A percentile compares a stretch with the other conserved stretches of the same genome.
Evolutionary conservation across 2,329 filamentous ascomycete genomes (phyloP).

Genomic region (Xylariaceae sp.): DNA sequence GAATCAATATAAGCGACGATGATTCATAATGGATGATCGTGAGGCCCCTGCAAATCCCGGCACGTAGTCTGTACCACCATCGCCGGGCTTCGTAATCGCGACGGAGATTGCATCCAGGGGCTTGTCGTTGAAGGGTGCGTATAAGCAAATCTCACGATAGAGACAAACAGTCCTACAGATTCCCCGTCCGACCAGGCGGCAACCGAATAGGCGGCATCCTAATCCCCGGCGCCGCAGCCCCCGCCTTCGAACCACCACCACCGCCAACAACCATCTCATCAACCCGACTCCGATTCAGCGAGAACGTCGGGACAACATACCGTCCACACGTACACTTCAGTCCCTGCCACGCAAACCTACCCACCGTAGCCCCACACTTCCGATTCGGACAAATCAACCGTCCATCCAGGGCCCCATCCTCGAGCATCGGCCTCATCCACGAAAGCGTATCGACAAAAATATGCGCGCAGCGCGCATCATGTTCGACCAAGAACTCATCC

Average conservation of each 20-base stretch:
- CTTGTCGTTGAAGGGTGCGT: too few species aligned
- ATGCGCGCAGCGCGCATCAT: conserved; percentile 65
- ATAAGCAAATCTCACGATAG: neutral
- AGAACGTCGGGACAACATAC: conserved; percentile 90
- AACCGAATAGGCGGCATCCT: conserved; percentile 43
- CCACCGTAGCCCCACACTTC: conserved; percentile 76
- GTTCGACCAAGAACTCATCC: conserved; percentile 59
- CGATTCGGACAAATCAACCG: conserved; percentile 74
- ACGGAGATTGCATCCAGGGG: too few species aligned
- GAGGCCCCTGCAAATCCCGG: conserved; percentile 6
- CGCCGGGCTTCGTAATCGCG: neutral
- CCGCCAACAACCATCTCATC: conserved; percentile 53
- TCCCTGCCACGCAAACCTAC: conserved; percentile 94
- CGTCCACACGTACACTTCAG: conserved; percentile 85
- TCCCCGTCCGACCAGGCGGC: conserved; percentile 43
- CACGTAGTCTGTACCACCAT: neutral
- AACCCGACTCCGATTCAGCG: conserved; percentile 72
- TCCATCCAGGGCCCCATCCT: conserved; percentile 75
- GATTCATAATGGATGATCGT: neutral
- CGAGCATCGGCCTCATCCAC: conserved; percentile 87
- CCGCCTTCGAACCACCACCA: too few species aligned
- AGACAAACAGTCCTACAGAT: conserved; percentile 31
- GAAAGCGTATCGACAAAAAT: conserved; percentile 87
- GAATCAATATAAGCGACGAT: conserved; percentile 1
- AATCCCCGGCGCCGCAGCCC: too few species aligned